Evolutionary conservation across 306 rosid species (phyloP).

Genomic region (Notholithocarpus densiflorus): DNA sequence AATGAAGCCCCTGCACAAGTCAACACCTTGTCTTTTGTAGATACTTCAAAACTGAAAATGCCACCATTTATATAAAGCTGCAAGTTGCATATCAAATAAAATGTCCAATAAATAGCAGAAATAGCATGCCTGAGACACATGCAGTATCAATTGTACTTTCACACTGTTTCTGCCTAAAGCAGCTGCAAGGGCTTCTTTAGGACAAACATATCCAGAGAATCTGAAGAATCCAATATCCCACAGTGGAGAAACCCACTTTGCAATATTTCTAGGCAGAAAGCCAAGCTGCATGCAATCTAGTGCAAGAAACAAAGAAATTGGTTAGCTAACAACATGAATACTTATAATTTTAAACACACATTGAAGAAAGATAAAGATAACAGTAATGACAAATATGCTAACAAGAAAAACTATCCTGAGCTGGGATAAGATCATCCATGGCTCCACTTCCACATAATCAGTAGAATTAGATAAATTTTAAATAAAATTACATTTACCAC

Average conservation of each 20-base stretch:
- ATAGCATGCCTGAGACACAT: slow-evolving; percentile 52
- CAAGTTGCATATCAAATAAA: not conserved
- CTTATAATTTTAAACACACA: not conserved
- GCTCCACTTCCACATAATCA: not conserved
- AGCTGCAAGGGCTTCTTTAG: slow-evolving; percentile 64
- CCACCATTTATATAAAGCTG: not conserved
- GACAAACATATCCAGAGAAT: slow-evolving; percentile 65
- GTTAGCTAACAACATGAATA: slow-evolving; percentile 15
- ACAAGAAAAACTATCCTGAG: not conserved
- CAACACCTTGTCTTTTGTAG: slow-evolving; percentile 16
- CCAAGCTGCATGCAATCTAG: slow-evolving; percentile 69
- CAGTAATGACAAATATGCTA: not conserved
- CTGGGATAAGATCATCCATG: not conserved
- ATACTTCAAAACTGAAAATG: slow-evolving; percentile 13
- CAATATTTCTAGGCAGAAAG: slow-evolving; percentile 65
- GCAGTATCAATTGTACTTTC: slow-evolving; percentile 42
- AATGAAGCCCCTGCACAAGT: slow-evolving; percentile 55
- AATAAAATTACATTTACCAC: not conserved
- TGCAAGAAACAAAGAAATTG: slow-evolving; percentile 12
- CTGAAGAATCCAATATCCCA: slow-evolving; percentile 75
- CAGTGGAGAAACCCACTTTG: slow-evolving; percentile 81
- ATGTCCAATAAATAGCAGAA: slow-evolving; percentile 15
- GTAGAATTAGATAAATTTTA: not conserved
- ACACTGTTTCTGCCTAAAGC: slow-evolving; percentile 59
- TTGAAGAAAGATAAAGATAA: not conserved